These are phyloP conservation scores for Dovyalis caffra DNA, from an alignment of 345 rosid species.

Conservation along the genomic window DNA sequence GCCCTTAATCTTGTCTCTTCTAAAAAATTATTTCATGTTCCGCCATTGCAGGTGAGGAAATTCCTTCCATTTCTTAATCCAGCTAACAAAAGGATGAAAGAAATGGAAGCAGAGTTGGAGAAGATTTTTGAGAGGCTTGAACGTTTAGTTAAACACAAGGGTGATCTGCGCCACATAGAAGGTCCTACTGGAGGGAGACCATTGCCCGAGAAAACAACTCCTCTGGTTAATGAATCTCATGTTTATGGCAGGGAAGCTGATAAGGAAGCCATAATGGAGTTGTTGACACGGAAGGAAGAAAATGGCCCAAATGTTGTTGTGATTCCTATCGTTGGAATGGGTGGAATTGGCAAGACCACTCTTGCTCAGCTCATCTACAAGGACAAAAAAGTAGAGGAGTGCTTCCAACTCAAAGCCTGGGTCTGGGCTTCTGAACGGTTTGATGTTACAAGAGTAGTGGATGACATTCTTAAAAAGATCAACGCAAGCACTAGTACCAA, in stretches of 20 bases:
- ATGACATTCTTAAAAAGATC: slow-evolving; percentile 4
- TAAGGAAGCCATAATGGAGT: slow-evolving; percentile 17
- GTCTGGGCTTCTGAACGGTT: slow-evolving; percentile 4
- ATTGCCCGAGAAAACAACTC: background rate
- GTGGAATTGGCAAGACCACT: slow-evolving; percentile 21
- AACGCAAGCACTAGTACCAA: too few species aligned
- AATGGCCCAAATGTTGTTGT: background rate
- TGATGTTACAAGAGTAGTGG: background rate
- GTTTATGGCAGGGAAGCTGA: slow-evolving; percentile 21
- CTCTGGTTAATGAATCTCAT: slow-evolving; percentile 7
- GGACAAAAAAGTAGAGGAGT: background rate
- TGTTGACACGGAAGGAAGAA: background rate
- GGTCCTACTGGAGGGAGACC: background rate
- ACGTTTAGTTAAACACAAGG: slow-evolving; percentile 2
- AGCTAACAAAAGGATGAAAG: background rate
- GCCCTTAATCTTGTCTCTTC: too few species aligned
- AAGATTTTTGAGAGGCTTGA: slow-evolving; percentile 12
- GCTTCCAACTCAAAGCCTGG: slow-evolving; percentile 8
- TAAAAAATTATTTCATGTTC: background rate
- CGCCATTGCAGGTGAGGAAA: slow-evolving; percentile 15
- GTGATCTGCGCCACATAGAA: slow-evolving; percentile 1
- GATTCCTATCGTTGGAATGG: slow-evolving; percentile 20
- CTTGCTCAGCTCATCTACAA: slow-evolving; percentile 14
- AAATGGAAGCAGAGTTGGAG: background rate
- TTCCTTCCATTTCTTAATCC: slow-evolving; percentile 5